Conservation (phyloP, 2,329 filamentous ascomycete species). For the Clonostachys rosea region DNA sequence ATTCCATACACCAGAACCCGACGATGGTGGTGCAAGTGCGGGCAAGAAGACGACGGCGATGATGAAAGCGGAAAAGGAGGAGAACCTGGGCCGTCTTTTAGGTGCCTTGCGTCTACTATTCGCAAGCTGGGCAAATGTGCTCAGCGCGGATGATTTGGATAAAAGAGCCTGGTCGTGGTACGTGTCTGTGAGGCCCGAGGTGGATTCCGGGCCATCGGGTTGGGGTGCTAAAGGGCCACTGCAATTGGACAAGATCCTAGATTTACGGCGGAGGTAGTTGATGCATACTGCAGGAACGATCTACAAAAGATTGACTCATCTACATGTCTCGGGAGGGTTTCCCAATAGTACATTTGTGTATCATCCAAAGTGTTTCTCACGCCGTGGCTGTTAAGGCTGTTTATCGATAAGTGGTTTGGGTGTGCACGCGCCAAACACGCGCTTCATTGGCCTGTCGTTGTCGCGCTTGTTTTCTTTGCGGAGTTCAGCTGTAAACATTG, state of each 20-base stretch:
- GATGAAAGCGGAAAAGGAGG: constrained; percentile 57
- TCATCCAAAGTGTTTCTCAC: no score
- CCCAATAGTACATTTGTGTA: no score
- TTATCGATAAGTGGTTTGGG: no score
- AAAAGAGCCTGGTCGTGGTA: constrained; percentile 80
- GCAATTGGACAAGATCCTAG: constrained; percentile 61
- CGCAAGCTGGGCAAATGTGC: constrained; percentile 65
- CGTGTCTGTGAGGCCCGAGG: constrained; percentile 67
- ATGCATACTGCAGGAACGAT: no score
- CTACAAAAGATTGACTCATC: no score
- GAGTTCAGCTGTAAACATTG: no score
- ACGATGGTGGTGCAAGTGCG: constrained; percentile 5
- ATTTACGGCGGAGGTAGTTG: constrained; percentile 33
- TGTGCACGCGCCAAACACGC: no score
- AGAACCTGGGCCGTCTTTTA: constrained; percentile 65
- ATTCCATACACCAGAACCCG: constrained; percentile 45
- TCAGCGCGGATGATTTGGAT: constrained; percentile 65
- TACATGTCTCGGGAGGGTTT: no score
- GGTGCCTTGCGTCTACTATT: constrained; percentile 69
- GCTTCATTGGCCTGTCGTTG: no score
- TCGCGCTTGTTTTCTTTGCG: no score
- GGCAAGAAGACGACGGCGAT: constrained; percentile 41
- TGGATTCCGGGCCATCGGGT: constrained; percentile 67
- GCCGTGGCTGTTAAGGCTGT: no score
- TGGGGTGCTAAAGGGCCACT: constrained; percentile 80